Percentiles rank a stretch among this genome's conserved stretches.
phyloP scores from a whole-genome alignment of 2,329 filamentous ascomycete genomes.

The Pyrenophora graminea region DNA sequence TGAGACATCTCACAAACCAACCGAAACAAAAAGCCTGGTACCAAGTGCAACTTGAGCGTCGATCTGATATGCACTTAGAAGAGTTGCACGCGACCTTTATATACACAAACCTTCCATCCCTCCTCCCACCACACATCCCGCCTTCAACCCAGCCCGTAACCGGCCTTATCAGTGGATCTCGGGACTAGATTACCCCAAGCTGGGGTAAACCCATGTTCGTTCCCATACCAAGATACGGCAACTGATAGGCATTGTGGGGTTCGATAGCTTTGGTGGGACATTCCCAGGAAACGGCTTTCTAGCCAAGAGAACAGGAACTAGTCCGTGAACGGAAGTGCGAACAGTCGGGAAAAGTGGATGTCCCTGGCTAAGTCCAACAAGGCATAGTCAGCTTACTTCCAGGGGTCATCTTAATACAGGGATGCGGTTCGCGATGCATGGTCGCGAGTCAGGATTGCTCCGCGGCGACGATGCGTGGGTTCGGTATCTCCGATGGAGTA shows the following conservation, averaged over 20 bases:
- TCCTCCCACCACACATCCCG: constrained; percentile 2
- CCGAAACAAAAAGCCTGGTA: neutral
- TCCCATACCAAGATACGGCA: constrained; percentile 2
- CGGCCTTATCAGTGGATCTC: constrained; percentile 27
- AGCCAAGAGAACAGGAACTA: constrained; percentile 8
- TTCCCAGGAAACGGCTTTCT: constrained; percentile 5
- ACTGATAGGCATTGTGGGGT: constrained; percentile 21
- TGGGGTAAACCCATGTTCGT: constrained; percentile 22
- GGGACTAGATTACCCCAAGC: constrained; percentile 25
- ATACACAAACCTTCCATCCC: constrained; percentile 8
- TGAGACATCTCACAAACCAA: constrained; percentile 28
- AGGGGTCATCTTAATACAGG: constrained; percentile 15
- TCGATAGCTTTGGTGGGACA: constrained; percentile 8
- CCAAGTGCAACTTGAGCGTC: constrained; percentile 1
- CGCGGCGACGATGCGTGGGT: too few relatives aligned
- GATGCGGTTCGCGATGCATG: constrained; percentile 3
- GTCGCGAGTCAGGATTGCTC: constrained; percentile 12
- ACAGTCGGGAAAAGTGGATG: constrained; percentile 23
- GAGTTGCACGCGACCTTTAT: constrained; percentile 21
- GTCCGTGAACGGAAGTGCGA: constrained; percentile 19
- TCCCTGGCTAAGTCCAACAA: constrained; percentile 10
- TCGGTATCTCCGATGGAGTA: too few relatives aligned
- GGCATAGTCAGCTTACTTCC: constrained; percentile 18
- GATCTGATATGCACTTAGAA: constrained; percentile 3
- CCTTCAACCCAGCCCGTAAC: constrained; percentile 1